Evolutionary conservation across 2,329 filamentous ascomycete genomes (phyloP), one percentile per base, ranked within the genome.

Genomic region (Diaporthe helianthi): DNA sequence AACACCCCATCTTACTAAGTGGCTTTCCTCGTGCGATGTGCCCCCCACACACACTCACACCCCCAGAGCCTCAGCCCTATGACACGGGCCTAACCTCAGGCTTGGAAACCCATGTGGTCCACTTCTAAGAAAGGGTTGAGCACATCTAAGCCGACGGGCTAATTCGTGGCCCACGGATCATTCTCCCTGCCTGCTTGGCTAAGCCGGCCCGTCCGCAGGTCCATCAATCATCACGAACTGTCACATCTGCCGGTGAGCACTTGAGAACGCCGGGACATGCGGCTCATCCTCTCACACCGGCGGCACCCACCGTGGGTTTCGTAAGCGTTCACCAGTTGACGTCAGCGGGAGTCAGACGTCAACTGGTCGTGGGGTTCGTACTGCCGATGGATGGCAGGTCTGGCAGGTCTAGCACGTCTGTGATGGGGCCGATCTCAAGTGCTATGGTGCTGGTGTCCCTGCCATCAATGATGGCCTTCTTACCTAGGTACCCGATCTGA

Each of bases 241-340:
- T 47, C 55, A 17, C 47, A 47, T 3, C 55, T 29, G 26, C 24
- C 36, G 19, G 26, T n/a, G 33, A 17, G 33, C 38, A 54, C 8
- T 9, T 29, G 26, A 52, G 22, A 38, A 52, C 54, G 19, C 19
- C 58, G 12, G 26, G n/a, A 61, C 13, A 24, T 44, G 54, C 38
- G 54, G 41, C 41, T 47, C 26, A 47, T 33, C 26, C 24, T 47
- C n/a, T 47, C n/a, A 46, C 15, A 19, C 58, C 58, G 58, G 58
- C 7, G 13, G 41, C 26, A 7, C 58, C 58, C 41, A 46, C 58
- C 33, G 1, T 19, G 13, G 29, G 33, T 61, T 33, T 61, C 41
- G 58, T 61, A 61, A 61, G 58, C 58, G 26, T 61, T 61, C 58
- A 61, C n/a, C n/a, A n/a, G n/a, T n/a, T n/a, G n/a, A n/a, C 58